These are phyloP conservation scores for Posidonia australis DNA, from an alignment of 106 monocot genomes.

Conservation along the genomic window DNA sequence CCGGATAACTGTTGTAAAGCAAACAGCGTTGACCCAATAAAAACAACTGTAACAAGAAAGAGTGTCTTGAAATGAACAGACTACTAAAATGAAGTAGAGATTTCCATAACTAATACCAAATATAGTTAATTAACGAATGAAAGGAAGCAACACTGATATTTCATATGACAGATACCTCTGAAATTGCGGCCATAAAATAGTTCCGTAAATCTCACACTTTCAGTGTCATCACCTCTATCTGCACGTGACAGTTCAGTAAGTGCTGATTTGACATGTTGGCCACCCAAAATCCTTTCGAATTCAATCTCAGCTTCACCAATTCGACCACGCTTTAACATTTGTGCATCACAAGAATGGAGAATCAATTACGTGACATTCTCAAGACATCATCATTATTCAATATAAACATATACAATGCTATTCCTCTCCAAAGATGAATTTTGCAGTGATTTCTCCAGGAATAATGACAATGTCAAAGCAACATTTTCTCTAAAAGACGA, in stretches of 20 bases:
- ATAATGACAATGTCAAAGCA: neutral
- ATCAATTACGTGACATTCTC: neutral
- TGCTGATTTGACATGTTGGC: constrained; percentile 60
- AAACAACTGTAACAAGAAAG: constrained; percentile 81
- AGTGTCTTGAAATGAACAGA: constrained; percentile 44
- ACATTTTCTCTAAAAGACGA: neutral
- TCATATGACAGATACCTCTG: constrained; percentile 45
- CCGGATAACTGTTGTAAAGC: constrained; percentile 98
- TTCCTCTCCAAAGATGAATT: neutral
- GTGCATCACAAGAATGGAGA: neutral
- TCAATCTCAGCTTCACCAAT: constrained; percentile 73
- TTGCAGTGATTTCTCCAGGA: neutral
- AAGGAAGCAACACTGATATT: neutral
- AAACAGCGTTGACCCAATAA: constrained; percentile 90
- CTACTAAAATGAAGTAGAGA: neutral
- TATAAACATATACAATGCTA: neutral
- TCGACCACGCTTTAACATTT: constrained; percentile 51
- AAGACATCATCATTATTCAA: neutral
- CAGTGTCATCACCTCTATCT: constrained; percentile 70
- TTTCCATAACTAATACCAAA: neutral
- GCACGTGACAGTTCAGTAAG: constrained; percentile 62
- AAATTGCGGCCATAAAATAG: constrained; percentile 72
- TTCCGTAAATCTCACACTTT: constrained; percentile 56
- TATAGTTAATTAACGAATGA: neutral
- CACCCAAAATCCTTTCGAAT: constrained; percentile 80